Conservation (phyloP, 1,284 basidiomycete species). For the Fereydounia khargensis region DNA sequence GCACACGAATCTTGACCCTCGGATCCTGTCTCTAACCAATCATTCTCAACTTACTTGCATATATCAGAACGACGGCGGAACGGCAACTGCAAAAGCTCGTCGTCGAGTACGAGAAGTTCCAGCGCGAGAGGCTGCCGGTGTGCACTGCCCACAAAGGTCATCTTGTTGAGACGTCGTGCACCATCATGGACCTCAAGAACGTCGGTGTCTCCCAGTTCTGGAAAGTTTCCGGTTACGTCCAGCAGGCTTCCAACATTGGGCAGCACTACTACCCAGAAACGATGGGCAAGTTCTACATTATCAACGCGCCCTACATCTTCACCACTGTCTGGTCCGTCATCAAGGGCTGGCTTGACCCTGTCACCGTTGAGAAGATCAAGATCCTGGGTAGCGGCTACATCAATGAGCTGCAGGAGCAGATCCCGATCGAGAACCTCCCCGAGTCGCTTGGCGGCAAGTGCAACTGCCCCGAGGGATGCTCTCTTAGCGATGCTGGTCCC, state of each 20-base stretch:
- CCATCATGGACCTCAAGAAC: conserved; percentile 86
- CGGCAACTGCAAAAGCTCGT: conserved; percentile 87
- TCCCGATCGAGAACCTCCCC: conserved; percentile 79
- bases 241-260: conserved; percentile 73
- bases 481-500: conserved; percentile 84
- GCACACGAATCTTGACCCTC: too few species aligned
- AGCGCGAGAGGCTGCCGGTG: conserved; percentile 69
- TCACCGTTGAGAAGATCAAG: conserved; percentile 75
- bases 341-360: conserved; percentile 92
- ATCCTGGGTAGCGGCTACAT: conserved; percentile 48
- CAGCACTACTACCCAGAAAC: conserved; percentile 77
- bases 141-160: conserved; percentile 73
- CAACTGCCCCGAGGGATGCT: conserved; percentile 76
- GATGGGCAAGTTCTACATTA: conserved; percentile 95
- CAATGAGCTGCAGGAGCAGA: conserved; percentile 58
- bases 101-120: conserved; percentile 88
- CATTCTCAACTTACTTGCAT: too few species aligned
- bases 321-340: conserved; percentile 82
- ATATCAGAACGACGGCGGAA: conserved; percentile 79
- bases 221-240: conserved; percentile 84
- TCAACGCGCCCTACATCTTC: conserved; percentile 79
- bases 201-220: conserved; percentile 83
- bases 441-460: conserved; percentile 81
- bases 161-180: conserved; percentile 95
- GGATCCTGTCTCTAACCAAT: neutral